Evolutionary conservation across 192 early-diverging fungal genomes (phyloP).

Genomic region (Backusella circina): DNA sequence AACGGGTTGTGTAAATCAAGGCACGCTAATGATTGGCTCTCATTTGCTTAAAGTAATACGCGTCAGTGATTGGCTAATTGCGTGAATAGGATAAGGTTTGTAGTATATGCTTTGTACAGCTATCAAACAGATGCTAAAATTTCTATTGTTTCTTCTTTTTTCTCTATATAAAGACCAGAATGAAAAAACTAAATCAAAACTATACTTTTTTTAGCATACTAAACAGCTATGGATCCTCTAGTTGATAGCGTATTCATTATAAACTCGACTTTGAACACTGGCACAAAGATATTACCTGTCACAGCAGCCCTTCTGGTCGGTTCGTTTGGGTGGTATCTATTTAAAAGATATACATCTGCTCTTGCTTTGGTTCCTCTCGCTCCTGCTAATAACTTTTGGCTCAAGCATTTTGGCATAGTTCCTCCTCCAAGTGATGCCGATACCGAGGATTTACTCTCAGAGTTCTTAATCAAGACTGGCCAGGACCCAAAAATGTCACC

Average conservation of each 20-base stretch:
- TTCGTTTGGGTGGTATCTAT: not conserved
- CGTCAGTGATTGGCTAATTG: not conserved
- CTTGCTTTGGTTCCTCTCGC: slow-evolving; percentile 9
- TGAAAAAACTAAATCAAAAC: not conserved
- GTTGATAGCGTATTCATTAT: not conserved
- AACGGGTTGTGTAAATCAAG: not conserved
- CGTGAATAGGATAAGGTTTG: slow-evolving; percentile 6
- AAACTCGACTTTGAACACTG: not conserved
- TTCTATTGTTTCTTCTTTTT: not conserved
- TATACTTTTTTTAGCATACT: not conserved
- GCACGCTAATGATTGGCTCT: not conserved
- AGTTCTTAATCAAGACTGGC: slow-evolving; percentile 19
- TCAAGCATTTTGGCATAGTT: slow-evolving; percentile 19
- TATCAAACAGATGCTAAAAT: not conserved
- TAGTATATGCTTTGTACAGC: not conserved
- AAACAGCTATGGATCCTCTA: not conserved
- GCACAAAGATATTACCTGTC: not conserved
- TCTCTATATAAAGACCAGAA: not conserved
- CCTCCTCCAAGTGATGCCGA: slow-evolving; percentile 28
- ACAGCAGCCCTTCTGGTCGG: not conserved
- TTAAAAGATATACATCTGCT: slow-evolving; percentile 10
- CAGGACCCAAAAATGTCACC: slow-evolving; percentile 12
- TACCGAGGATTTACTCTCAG: slow-evolving; percentile 14
- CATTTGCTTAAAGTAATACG: not conserved
- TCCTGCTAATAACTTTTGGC: slow-evolving; percentile 17